A percentile compares a stretch with the other conserved stretches of the same genome.
Evolutionary conservation across 2,329 filamentous ascomycete genomes (phyloP).

Genomic region (Arthrobotrys sphaeroides): DNA sequence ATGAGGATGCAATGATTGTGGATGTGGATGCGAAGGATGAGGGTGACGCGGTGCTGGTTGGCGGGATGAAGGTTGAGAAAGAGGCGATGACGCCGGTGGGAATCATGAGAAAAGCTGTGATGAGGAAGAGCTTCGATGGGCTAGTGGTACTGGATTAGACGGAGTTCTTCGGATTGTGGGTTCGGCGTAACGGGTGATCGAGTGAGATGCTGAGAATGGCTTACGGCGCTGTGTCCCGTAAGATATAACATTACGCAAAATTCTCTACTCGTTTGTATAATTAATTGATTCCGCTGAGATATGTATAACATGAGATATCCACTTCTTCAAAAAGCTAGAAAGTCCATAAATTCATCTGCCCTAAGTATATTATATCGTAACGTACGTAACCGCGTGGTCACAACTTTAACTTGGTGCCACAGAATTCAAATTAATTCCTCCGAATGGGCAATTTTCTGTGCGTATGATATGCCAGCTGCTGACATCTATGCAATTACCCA

Average conservation of each 20-base stretch:
- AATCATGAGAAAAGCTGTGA: conserved; percentile 66
- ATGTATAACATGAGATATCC: conserved; percentile 18
- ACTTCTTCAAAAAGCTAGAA: background rate
- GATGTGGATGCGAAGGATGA: conserved; percentile 60
- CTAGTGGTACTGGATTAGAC: conserved; percentile 67
- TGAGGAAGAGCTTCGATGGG: conserved; percentile 68
- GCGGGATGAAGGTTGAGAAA: conserved; percentile 60
- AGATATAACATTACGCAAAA: no score
- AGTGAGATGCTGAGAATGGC: background rate
- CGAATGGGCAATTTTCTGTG: background rate
- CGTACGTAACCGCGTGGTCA: no score
- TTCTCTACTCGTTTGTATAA: conserved; percentile 13
- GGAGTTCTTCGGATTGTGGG: background rate
- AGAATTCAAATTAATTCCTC: background rate
- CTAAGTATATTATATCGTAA: background rate
- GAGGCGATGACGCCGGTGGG: conserved; percentile 63
- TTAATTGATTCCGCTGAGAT: conserved; percentile 6
- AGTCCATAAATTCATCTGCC: background rate
- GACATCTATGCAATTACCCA: no score
- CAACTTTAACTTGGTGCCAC: no score
- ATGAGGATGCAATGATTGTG: conserved; percentile 63
- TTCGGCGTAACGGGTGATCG: background rate
- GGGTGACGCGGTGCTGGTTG: conserved; percentile 5
- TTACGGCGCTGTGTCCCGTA: no score
- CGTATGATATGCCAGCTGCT: background rate